These are phyloP conservation scores for Agarophyton chilense DNA, from an alignment of 23 red algal genomes.

Conservation along the genomic window DNA sequence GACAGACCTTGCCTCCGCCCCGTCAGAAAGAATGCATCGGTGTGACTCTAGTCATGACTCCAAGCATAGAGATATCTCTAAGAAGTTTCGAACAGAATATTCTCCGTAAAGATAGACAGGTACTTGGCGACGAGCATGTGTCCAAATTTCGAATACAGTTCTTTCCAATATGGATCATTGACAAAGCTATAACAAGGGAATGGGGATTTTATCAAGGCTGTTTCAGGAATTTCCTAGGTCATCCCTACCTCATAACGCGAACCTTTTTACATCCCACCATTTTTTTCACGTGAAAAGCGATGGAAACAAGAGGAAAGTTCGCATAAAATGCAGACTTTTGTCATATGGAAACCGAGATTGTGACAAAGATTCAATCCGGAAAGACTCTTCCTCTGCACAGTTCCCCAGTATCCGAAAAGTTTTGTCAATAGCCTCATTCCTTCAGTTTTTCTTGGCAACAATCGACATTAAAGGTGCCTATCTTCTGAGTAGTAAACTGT, in stretches of 20 bases:
- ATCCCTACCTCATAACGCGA: neutral
- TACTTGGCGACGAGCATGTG: no score
- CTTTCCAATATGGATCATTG: no score
- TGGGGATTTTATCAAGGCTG: neutral
- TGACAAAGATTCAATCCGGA: no score
- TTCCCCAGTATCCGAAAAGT: slow-evolving; percentile 36
- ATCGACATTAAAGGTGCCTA: slow-evolving; percentile 54
- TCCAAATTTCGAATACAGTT: no score
- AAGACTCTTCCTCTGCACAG: slow-evolving; percentile 34
- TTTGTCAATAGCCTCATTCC: neutral
- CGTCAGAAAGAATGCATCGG: slow-evolving; percentile 14
- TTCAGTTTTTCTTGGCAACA: neutral
- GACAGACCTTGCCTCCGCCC: neutral
- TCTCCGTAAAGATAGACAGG: no score
- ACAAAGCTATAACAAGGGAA: slow-evolving; percentile 10
- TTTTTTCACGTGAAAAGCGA: slow-evolving; percentile 34
- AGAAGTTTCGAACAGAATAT: no score
- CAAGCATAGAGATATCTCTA: neutral
- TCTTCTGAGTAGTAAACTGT: neutral
- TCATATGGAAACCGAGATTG: slow-evolving; percentile 28
- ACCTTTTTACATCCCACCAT: slow-evolving; percentile 39
- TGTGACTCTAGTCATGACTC: neutral
- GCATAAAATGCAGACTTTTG: slow-evolving; percentile 12
- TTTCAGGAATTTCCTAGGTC: neutral
- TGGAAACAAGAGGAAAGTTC: neutral